These are phyloP conservation scores for Cephalotrichum gorgonifer DNA, from an alignment of 2,329 filamentous ascomycete genomes.

Conservation along the genomic window DNA sequence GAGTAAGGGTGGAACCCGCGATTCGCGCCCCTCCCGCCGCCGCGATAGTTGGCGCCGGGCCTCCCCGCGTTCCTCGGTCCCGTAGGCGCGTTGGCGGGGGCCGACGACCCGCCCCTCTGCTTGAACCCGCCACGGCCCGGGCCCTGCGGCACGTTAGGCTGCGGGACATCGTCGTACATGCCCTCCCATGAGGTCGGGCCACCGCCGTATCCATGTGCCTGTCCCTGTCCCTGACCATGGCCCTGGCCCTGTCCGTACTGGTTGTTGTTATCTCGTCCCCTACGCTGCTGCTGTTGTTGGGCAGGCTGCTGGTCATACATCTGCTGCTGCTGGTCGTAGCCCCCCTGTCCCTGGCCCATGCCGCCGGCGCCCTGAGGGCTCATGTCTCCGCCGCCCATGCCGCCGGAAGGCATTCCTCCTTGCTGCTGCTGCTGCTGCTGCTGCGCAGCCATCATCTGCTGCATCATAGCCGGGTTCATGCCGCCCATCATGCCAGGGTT, in stretches of 20 bases:
- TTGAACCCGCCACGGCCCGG: slow-evolving; percentile 25
- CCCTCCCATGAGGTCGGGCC: slow-evolving; percentile 89
- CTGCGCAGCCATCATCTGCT: slow-evolving; percentile 38
- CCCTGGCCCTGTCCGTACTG: slow-evolving; percentile 20
- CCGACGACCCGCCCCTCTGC: slow-evolving; percentile 19
- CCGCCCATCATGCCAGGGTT: too few relatives aligned
- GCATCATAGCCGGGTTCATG: slow-evolving; percentile 23
- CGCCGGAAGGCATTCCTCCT: too few relatives aligned
- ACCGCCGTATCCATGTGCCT: too few relatives aligned
- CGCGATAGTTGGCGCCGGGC: slow-evolving; percentile 86
- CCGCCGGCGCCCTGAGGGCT: slow-evolving; percentile 17
- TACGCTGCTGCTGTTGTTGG: slow-evolving; percentile 38
- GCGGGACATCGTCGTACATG: slow-evolving; percentile 94
- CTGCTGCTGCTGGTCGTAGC: slow-evolving; percentile 9
- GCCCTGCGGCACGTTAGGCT: slow-evolving; percentile 42
- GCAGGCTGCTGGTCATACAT: slow-evolving; percentile 13
- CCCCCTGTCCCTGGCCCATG: slow-evolving; percentile 9
- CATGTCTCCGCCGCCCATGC: slow-evolving; percentile 22
- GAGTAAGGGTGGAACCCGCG: slow-evolving; percentile 74
- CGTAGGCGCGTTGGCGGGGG: slow-evolving; percentile 61
- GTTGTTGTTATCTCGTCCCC: slow-evolving; percentile 18
- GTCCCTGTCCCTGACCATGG: slow-evolving; percentile 26
- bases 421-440: slow-evolving; percentile 49
- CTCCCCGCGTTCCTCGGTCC: slow-evolving; percentile 92
- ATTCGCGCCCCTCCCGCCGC: slow-evolving; percentile 67